phyloP scores from a whole-genome alignment of 78 protist genomes.

The Dictyostelium purpureum region DNA sequence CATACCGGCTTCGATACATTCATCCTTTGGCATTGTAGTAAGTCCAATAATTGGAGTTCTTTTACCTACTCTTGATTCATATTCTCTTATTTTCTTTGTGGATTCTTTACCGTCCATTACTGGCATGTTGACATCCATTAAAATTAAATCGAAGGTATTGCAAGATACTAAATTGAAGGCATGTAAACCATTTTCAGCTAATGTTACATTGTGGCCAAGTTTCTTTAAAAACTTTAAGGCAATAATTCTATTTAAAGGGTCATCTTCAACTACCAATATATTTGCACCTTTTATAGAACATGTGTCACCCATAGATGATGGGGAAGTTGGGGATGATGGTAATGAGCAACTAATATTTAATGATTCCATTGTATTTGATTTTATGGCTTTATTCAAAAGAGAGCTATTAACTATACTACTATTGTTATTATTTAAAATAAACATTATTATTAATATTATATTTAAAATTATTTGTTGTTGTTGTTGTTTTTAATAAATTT shows the following conservation, averaged over 20 bases:
- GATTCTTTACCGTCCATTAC: constrained; percentile 50
- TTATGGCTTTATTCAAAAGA: too few relatives aligned
- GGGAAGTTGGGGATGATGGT: too few relatives aligned
- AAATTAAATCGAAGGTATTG: constrained; percentile 24
- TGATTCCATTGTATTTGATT: too few relatives aligned
- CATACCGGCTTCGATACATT: constrained; percentile 53
- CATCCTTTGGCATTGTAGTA: constrained; percentile 8
- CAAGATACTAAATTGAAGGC: neutral
- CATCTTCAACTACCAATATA: constrained; percentile 72
- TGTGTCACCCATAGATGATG: too few relatives aligned
- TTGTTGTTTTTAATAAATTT: too few relatives aligned
- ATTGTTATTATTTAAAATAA: too few relatives aligned
- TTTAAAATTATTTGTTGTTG: too few relatives aligned
- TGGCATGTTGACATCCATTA: constrained; percentile 72
- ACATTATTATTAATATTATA: too few relatives aligned
- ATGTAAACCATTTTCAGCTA: constrained; percentile 55
- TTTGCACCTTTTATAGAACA: too few relatives aligned
- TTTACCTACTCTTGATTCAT: neutral
- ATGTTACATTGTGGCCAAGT: constrained; percentile 26
- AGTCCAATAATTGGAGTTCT: constrained; percentile 51
- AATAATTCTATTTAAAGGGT: constrained; percentile 19
- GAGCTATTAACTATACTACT: too few relatives aligned
- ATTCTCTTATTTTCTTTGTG: constrained; percentile 44
- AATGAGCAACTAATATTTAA: too few relatives aligned
- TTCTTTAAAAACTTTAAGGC: constrained; percentile 24